Evolutionary conservation across 2,329 filamentous ascomycete species (phyloP), one percentile per base, ranked within the genome.

Genomic region (Colletotrichum sp.): DNA sequence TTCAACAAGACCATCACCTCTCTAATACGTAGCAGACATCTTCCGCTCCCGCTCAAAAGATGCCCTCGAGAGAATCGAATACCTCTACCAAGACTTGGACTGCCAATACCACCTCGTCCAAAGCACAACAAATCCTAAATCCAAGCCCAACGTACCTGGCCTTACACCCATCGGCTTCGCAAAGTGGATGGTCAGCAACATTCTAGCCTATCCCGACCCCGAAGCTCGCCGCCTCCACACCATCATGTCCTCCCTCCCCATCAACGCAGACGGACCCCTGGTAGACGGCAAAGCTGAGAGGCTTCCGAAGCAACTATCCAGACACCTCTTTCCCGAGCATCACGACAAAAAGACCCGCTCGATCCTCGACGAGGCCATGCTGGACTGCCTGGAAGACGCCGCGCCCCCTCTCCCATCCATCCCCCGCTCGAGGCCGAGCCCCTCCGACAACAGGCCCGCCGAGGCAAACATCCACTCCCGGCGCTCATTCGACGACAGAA

Each of bases 291-390:
- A 89, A 78, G 92, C 90, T 13, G 94, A 96, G 83, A 89, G 94
- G 4, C 93, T 98, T 71, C 96, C 95, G 0, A 95, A 95, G 78
- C 93, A 96, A 79, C 89, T 98, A 4, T 93, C 95, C 1, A 89
- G 95, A 55, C 90, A 93, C 68, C 87, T 97, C 5, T 91, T 98
- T 52, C 95, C 95, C 0, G 86, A 87, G 0, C 83, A 84, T 9
- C 87, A 90, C 1, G 91, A 95, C 78, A 80, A 89, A 0, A 86
- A 90, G 36, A 86, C 91, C 1, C 90, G 92, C 71, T 90, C 92
- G 76, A 85, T 91, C 24, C 85, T 96, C 10, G 90, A 92, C 21
- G 88, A 90, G 59, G 89, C 90, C 3, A 87, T 96, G 21, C 87
- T 87, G 34, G 87, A 89, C 28, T 88, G 86, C 39, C 73, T 80